phyloP scores from a whole-genome alignment of 2,329 filamentous ascomycete species.

The Aspergillus ochraceoroseus region DNA sequence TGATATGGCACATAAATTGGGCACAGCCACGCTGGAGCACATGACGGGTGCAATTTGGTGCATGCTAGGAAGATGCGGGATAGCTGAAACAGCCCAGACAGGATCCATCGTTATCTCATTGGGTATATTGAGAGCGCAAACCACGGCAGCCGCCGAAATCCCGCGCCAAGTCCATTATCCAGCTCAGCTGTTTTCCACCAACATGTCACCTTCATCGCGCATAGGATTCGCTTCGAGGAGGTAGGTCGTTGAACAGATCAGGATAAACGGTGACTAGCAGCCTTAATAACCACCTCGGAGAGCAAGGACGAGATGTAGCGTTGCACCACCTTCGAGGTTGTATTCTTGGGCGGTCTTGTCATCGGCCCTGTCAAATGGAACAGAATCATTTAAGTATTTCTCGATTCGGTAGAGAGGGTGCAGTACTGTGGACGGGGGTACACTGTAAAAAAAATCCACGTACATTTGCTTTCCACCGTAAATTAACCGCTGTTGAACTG shows the following conservation, averaged over 20 bases:
- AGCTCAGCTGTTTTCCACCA: neutral
- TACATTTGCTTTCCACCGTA: constrained; percentile 98
- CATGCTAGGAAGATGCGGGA: neutral
- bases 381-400: neutral
- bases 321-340: constrained; percentile 83
- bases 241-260: constrained; percentile 1
- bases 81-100: neutral
- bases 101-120: constrained; percentile 2
- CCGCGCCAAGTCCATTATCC: neutral
- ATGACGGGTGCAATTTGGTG: constrained; percentile 1
- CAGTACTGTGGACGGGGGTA: no score
- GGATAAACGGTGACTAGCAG: constrained; percentile 16
- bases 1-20: constrained; percentile 9
- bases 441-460: constrained; percentile 23
- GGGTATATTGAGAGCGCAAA: constrained; percentile 9
- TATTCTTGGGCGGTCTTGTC: constrained; percentile 92
- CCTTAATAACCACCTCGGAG: constrained; percentile 65
- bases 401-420: no score
- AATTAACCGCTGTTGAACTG: constrained; percentile 92
- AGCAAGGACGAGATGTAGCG: constrained; percentile 90
- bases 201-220: neutral
- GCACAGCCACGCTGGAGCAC: constrained; percentile 1
- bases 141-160: neutral
- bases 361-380: constrained; percentile 63
- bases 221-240: neutral